Conservation (phyloP, 2,329 filamentous ascomycete genomes). For the Cryphonectria nitschkei region DNA sequence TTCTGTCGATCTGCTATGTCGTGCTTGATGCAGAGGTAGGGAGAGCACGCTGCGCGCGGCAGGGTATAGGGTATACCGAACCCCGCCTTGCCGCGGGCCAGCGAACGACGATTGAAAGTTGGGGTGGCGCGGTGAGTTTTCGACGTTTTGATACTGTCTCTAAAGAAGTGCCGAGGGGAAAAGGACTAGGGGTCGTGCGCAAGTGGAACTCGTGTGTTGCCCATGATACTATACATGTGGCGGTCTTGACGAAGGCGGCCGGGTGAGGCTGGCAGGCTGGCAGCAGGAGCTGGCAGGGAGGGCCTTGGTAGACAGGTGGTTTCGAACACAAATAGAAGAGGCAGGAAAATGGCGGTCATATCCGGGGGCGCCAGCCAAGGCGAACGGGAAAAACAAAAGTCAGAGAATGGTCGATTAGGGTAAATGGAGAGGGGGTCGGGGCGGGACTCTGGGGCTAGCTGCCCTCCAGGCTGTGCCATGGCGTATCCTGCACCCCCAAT, state of each 20-base stretch:
- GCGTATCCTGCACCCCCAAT: not conserved
- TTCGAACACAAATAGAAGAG: slow-evolving; percentile 24
- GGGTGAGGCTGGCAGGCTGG: slow-evolving; percentile 3
- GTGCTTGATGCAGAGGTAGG: slow-evolving; percentile 8
- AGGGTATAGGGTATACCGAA: not conserved
- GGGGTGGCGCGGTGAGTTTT: not conserved
- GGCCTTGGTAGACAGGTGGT: slow-evolving; percentile 16
- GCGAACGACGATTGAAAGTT: not conserved
- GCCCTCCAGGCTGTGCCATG: not conserved
- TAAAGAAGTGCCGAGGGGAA: not conserved
- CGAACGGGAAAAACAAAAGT: not conserved
- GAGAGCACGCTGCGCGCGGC: slow-evolving; percentile 3
- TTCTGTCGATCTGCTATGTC: slow-evolving; percentile 14
- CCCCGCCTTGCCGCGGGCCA: not conserved
- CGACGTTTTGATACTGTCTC: not conserved
- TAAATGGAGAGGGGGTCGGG: not conserved
- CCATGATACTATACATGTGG: not conserved
- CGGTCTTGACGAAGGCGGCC: slow-evolving; percentile 2
- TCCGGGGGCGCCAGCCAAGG: slow-evolving; percentile 16
- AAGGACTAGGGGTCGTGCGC: not conserved
- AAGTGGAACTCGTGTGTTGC: not conserved
- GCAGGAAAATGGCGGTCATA: slow-evolving; percentile 25
- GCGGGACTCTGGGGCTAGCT: too few relatives aligned
- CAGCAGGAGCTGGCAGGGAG: slow-evolving; percentile 19
- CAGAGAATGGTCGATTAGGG: not conserved